phyloP scores from a whole-genome alignment of 306 rosid genomes.

The Fragaria ananassa region DNA sequence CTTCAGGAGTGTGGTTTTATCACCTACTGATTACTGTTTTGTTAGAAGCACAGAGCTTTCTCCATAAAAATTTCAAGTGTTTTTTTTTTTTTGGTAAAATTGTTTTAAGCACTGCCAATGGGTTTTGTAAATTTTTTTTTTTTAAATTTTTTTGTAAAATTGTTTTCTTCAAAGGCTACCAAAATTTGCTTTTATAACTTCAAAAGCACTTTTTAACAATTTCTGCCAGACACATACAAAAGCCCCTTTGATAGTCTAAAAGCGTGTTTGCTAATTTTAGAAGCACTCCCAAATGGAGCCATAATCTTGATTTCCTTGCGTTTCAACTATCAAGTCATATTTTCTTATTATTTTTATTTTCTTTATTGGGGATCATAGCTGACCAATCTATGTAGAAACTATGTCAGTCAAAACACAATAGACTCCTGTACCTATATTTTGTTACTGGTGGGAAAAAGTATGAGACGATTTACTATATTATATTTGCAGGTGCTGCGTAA shows the following conservation, averaged over 20 bases:
- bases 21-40: neutral
- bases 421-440: neutral
- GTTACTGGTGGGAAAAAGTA: neutral
- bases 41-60: neutral
- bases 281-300: neutral
- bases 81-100: neutral
- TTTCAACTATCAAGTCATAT: neutral
- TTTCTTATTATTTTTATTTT: neutral
- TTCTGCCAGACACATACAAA: neutral
- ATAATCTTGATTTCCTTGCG: neutral
- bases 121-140: neutral
- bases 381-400: neutral
- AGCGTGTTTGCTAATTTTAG: neutral
- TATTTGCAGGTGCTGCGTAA: conserved; percentile 76
- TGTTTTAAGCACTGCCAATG: neutral
- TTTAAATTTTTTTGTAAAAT: neutral
- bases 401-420: neutral
- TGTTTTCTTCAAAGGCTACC: neutral
- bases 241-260: neutral
- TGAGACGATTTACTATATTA: conserved; percentile 23
- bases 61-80: neutral
- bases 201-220: neutral
- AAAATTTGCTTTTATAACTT: neutral
- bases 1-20: neutral
- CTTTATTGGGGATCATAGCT: neutral